Evolutionary conservation across 2,329 filamentous ascomycete species (phyloP).

Genomic region (Arthrobotrys conoides): DNA sequence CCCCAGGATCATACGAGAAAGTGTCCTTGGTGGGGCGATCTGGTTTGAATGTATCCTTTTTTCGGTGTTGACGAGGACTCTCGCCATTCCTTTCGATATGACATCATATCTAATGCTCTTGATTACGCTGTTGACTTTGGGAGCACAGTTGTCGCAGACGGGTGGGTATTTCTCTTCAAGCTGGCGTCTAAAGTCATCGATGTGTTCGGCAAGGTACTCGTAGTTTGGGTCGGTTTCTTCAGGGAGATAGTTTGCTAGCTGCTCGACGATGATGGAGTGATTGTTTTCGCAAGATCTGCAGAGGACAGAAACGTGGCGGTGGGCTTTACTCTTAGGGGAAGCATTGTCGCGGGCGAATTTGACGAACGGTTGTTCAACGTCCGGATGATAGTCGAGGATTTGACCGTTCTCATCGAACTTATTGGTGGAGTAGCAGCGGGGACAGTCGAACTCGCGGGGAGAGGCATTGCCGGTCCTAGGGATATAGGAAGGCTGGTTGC

Average conservation of each 20-base stretch:
- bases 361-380: constrained; percentile 70
- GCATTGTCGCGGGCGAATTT: constrained; percentile 70
- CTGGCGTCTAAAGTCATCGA: constrained; percentile 73
- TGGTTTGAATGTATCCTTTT: constrained; percentile 42
- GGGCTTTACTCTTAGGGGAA: constrained; percentile 68
- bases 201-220: constrained; percentile 61
- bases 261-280: constrained; percentile 82
- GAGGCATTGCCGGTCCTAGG: constrained; percentile 73
- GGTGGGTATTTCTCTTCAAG: constrained; percentile 89
- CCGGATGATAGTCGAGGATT: constrained; percentile 86
- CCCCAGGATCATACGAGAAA: constrained; percentile 20
- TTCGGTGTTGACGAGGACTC: constrained; percentile 61
- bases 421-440: constrained; percentile 86
- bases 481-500: constrained; percentile 75
- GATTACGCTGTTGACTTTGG: constrained; percentile 79
- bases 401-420: constrained; percentile 91
- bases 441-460: constrained; percentile 79
- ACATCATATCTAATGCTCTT: constrained; percentile 82
- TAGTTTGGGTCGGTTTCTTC: constrained; percentile 72
- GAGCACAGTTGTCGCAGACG: constrained; percentile 85
- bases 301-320: constrained; percentile 70
- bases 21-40: constrained; percentile 31
- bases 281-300: constrained; percentile 89
- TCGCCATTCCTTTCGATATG: constrained; percentile 82
- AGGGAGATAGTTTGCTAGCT: constrained; percentile 84